phyloP scores from a whole-genome alignment of 1,139 yeast species.

The Wickerhamomyces sp. region DNA sequence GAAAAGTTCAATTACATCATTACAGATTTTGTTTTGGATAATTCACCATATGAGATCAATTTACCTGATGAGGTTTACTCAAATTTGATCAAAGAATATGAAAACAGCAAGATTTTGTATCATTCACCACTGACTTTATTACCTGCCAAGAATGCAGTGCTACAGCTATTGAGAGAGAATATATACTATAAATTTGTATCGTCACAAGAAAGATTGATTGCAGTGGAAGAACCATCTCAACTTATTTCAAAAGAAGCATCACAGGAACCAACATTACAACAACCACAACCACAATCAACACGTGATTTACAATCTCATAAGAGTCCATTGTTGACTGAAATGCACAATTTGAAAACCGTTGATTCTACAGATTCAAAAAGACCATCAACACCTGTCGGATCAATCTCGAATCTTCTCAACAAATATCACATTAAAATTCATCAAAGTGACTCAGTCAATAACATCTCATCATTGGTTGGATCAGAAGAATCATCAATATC shows the following conservation, averaged over 20 bases:
- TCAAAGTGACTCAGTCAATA: conserved; percentile 2
- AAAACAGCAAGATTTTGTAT: conserved; percentile 21
- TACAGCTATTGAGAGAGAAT: conserved; percentile 42
- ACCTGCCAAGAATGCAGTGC: conserved; percentile 39
- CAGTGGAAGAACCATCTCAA: background rate
- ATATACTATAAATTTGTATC: conserved; percentile 30
- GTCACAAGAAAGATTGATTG: conserved; percentile 15
- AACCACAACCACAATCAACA: background rate
- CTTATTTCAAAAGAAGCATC: background rate
- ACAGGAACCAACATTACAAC: background rate
- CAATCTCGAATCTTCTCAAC: conserved; percentile 11
- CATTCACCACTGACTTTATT: conserved; percentile 39
- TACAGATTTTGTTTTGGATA: conserved; percentile 23
- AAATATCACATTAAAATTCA: conserved; percentile 15
- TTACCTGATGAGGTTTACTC: conserved; percentile 34
- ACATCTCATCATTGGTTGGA: conserved; percentile 1
- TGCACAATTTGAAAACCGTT: background rate
- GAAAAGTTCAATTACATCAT: conserved; percentile 29
- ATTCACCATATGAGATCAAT: conserved; percentile 43
- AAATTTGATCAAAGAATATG: conserved; percentile 30
- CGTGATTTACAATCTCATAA: background rate
- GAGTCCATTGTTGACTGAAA: too few relatives aligned
- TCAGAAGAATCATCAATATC: background rate
- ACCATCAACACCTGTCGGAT: conserved; percentile 4
- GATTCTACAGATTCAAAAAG: background rate